phyloP scores from a whole-genome alignment of 75 land plant species.

The Cunninghamia lanceolata region DNA sequence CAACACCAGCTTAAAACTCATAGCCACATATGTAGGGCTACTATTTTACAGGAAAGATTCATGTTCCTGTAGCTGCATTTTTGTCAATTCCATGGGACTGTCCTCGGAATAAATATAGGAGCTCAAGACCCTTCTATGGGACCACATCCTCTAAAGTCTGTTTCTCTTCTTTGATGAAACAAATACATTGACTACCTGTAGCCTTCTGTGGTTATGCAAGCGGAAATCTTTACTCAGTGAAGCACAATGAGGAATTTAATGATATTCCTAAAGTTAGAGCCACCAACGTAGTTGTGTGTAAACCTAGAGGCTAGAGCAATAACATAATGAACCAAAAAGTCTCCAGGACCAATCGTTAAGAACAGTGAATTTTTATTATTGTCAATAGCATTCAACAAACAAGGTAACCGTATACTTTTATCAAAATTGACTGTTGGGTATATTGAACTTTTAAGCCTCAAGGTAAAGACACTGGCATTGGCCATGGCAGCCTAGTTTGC shows the following conservation, averaged over 20 bases:
- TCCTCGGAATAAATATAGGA: too few relatives aligned
- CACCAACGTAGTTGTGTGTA: not conserved
- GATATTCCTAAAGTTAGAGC: not conserved
- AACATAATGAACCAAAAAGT: not conserved
- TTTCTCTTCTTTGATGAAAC: not conserved
- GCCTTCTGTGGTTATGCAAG: not conserved
- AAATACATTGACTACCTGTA: not conserved
- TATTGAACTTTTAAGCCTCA: not conserved
- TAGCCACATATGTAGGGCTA: too few relatives aligned
- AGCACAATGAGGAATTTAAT: not conserved
- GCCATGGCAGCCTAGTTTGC: not conserved
- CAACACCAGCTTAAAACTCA: too few relatives aligned
- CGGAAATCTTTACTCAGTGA: not conserved
- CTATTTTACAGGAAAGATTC: too few relatives aligned
- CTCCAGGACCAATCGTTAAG: not conserved
- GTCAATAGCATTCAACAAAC: not conserved
- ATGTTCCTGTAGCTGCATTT: too few relatives aligned
- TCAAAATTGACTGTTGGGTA: not conserved
- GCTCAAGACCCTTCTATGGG: too few relatives aligned
- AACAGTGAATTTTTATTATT: not conserved
- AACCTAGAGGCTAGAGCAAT: not conserved
- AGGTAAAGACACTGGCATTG: not conserved
- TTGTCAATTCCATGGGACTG: too few relatives aligned
- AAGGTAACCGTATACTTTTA: not conserved
- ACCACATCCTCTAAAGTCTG: too few relatives aligned